Evolutionary conservation across 1,139 yeast genomes (phyloP).

Genomic region (Entelexis paramagnoliae): DNA sequence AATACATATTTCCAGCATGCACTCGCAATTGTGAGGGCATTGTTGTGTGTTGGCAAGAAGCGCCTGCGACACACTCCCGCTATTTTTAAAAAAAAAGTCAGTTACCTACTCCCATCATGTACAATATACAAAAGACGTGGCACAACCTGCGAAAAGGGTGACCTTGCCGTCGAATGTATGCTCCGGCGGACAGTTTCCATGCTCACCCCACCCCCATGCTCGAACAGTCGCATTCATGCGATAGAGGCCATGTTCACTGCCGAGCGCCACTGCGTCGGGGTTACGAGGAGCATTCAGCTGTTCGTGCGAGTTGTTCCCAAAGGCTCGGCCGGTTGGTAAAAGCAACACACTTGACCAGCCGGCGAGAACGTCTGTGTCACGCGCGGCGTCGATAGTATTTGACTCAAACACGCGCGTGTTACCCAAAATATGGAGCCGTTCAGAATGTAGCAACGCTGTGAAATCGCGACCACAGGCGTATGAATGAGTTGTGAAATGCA

Average conservation of each 20-base stretch:
- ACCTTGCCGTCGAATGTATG: constrained; percentile 26
- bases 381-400: constrained; percentile 14
- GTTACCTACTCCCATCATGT: too few relatives aligned
- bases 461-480: constrained; percentile 32
- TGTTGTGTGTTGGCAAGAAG: constrained; percentile 25
- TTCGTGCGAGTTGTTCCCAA: constrained; percentile 70
- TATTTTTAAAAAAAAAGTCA: background rate
- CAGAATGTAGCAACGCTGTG: constrained; percentile 22
- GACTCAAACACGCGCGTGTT: constrained; percentile 17
- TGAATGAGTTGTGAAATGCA: background rate
- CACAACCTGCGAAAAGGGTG: constrained; percentile 40
- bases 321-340: constrained; percentile 28
- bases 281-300: constrained; percentile 42
- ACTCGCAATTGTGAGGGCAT: constrained; percentile 6
- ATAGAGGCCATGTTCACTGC: constrained; percentile 80
- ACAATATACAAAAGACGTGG: constrained; percentile 30
- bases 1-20: constrained; percentile 26
- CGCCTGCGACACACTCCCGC: constrained; percentile 22
- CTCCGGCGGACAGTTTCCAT: constrained; percentile 76
- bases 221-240: constrained; percentile 34
- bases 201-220: constrained; percentile 99
- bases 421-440: constrained; percentile 25
- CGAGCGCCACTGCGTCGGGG: constrained; percentile 34
- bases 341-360: constrained; percentile 81
- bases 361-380: constrained; percentile 2